Evolutionary conservation across 768 basidiomycete species (phyloP), one percentile per base, ranked within the genome.

Genomic region (Candolleomyces efflorescens): DNA sequence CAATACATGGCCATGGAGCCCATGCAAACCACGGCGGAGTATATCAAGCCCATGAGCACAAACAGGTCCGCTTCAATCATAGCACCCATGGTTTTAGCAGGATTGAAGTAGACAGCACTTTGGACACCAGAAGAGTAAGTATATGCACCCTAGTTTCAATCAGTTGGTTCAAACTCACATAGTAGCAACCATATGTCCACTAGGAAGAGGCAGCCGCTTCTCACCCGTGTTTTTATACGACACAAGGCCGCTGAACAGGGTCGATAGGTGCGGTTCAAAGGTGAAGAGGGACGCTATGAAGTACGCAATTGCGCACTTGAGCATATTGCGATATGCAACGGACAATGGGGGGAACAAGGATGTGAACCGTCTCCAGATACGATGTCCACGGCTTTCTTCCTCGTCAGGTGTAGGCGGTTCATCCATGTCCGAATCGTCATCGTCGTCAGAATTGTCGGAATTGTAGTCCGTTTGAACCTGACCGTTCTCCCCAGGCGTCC

Each of bases 281-380:
- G 97, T 99, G 79, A 98, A 99, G 11, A 98, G 77, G 0, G 91
- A 93, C 4, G 82, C 94, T 54, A 98, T 72, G 62, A 92, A 84
- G 71, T 99, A 99, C 0, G 95, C 90, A 17, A 98, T 75, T 2
- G 87, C 81, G 73, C 97, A 99, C 74, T 98, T 98, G 62, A 96
- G 72, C 45, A 97, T 82, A 65, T 91, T 92, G 41, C 82, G 81
- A 56, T 85, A 78, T 26, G 87, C 59, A 17, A 80, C 61, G 2
- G 86, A 72, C 37, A 87, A 71, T 60, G 4, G 80, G 78, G 41
- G n/a, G 32, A 49, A 44, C 17, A 20, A 38, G 39, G 10, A 32
- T 38, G 50, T 46, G 5, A 27, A 26, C 13, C 50, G 17, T 46
- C 44, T 18, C 9, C n/a, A 15, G 32, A 36, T 22, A 46, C 43